Conservation (phyloP, 2,329 filamentous ascomycete species). For the Verticillium klebahnii region DNA sequence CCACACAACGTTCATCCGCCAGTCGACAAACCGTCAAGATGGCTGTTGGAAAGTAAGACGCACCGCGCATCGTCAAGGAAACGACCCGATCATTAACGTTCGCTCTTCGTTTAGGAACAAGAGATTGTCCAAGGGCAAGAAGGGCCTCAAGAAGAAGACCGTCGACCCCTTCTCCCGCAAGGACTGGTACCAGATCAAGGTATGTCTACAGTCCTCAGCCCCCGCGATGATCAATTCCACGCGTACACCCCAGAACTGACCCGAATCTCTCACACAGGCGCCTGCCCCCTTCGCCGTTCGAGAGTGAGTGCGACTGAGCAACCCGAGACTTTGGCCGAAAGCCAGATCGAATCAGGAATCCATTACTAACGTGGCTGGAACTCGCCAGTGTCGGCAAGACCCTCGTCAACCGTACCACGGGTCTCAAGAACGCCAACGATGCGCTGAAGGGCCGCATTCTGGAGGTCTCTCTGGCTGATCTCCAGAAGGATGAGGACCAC, state of each 20-base stretch:
- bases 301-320: slow-evolving; percentile 69
- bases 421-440: slow-evolving; percentile 99
- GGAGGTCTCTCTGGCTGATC: slow-evolving; percentile 97
- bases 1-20: slow-evolving; percentile 37
- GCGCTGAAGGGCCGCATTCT: slow-evolving; percentile 97
- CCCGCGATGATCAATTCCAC: not conserved
- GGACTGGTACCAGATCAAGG: slow-evolving; percentile 99
- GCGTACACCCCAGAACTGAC: slow-evolving; percentile 15
- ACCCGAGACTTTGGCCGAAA: not conserved
- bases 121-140: slow-evolving; percentile 99
- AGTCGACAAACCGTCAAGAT: slow-evolving; percentile 50
- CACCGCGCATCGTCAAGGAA: not conserved
- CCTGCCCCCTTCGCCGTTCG: slow-evolving; percentile 92
- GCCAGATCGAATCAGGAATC: slow-evolving; percentile 21
- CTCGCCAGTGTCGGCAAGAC: slow-evolving; percentile 90
- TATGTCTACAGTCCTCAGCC: slow-evolving; percentile 30
- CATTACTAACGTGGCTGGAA: slow-evolving; percentile 1
- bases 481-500: slow-evolving; percentile 99
- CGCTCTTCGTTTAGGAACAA: slow-evolving; percentile 70
- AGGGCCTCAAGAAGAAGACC: slow-evolving; percentile 99
- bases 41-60: slow-evolving; percentile 56
- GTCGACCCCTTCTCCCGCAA: slow-evolving; percentile 96
- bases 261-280: slow-evolving; percentile 49
- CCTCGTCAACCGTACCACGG: slow-evolving; percentile 97
- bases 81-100: slow-evolving; percentile 14